Conservation (phyloP, 2,329 filamentous ascomycete genomes). For the Sordariomycetes sp. region DNA sequence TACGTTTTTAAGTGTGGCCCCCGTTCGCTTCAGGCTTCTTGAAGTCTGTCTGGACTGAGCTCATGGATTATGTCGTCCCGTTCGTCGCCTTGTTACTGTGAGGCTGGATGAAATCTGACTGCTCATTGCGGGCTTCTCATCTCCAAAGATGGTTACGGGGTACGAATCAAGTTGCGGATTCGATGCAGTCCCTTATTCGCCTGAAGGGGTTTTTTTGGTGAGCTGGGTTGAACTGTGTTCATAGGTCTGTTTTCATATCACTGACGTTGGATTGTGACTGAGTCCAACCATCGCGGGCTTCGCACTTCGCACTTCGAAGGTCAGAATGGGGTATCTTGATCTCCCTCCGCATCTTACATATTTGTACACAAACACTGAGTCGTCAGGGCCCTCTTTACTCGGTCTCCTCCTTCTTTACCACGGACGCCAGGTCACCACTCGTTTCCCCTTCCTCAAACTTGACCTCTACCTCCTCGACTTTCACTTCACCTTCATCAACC, state of each 20-base stretch:
- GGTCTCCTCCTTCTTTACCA: slow-evolving; percentile 5
- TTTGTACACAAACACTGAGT: background rate
- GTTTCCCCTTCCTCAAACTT: slow-evolving; percentile 19
- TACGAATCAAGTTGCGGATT: too few relatives aligned
- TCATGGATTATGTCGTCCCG: background rate
- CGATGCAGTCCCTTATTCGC: too few relatives aligned
- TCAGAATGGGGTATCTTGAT: background rate
- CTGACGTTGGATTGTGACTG: too few relatives aligned
- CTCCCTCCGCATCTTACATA: background rate
- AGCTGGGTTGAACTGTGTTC: too few relatives aligned
- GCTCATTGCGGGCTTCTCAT: too few relatives aligned
- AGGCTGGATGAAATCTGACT: too few relatives aligned
- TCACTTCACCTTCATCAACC: slow-evolving; percentile 17
- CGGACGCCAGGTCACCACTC: background rate
- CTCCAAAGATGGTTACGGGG: too few relatives aligned
- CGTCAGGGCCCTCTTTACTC: background rate
- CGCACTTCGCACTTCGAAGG: too few relatives aligned
- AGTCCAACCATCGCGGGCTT: too few relatives aligned
- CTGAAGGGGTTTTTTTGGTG: too few relatives aligned
- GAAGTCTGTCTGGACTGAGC: background rate
- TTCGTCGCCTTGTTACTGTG: too few relatives aligned
- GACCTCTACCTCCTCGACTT: slow-evolving; percentile 26
- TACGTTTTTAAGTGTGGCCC: background rate
- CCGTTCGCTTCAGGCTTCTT: background rate
- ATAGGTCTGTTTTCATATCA: too few relatives aligned